Percentiles rank a stretch among this genome's conserved stretches.
Conservation (phyloP, 2,329 filamentous ascomycete species). For the Monilinia laxa region DNA sequence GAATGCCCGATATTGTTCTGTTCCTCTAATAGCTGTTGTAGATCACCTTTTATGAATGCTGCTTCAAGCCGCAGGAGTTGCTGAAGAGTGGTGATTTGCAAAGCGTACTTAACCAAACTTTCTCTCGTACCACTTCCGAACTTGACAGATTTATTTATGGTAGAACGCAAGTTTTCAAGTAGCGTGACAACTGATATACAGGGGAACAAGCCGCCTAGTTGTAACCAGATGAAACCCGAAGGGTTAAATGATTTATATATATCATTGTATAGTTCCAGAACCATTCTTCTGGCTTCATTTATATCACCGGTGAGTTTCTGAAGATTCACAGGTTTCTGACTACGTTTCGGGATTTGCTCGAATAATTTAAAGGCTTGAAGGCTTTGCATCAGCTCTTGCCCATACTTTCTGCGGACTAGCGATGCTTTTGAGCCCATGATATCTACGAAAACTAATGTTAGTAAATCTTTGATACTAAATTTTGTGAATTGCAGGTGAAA, state of each 20-base stretch:
- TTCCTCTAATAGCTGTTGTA: slow-evolving; percentile 43
- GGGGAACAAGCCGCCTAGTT: slow-evolving; percentile 45
- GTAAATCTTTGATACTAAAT: too few species aligned
- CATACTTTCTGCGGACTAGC: slow-evolving; percentile 44
- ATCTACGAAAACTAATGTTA: not conserved
- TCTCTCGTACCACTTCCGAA: slow-evolving; percentile 44
- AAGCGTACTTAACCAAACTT: slow-evolving; percentile 43
- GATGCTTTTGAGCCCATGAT: slow-evolving; percentile 28
- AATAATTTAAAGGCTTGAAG: slow-evolving; percentile 37
- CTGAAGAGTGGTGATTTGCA: slow-evolving; percentile 46
- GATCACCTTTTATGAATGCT: slow-evolving; percentile 38
- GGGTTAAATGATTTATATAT: slow-evolving; percentile 25
- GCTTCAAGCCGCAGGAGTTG: slow-evolving; percentile 46
- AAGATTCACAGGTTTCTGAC: not conserved
- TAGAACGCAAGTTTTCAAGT: slow-evolving; percentile 46
- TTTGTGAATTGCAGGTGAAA: too few species aligned
- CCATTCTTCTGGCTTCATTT: not conserved
- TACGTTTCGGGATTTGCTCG: slow-evolving; percentile 2
- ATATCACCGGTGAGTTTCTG: slow-evolving; percentile 17
- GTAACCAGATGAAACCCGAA: slow-evolving; percentile 42
- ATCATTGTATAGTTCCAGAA: not conserved
- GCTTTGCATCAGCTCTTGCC: slow-evolving; percentile 42
- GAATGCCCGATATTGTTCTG: slow-evolving; percentile 44
- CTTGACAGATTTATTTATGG: not conserved
- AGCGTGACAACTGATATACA: slow-evolving; percentile 44